These are phyloP conservation scores for Scalesia atractyloides DNA, from an alignment of 129 eudicot species.

Conservation along the genomic window DNA sequence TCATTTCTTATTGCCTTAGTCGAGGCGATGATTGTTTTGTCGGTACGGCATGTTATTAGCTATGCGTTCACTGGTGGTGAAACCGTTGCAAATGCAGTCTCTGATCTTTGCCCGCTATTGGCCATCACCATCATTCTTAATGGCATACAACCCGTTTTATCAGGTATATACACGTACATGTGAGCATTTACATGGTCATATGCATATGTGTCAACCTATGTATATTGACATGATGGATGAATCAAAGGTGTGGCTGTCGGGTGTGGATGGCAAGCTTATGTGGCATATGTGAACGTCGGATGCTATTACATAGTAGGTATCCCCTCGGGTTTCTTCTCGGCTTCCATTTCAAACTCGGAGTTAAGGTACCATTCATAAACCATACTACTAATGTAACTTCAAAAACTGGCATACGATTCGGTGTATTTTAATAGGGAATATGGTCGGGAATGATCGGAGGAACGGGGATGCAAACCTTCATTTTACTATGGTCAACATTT, in stretches of 20 bases:
- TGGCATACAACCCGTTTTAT: slow-evolving; percentile 84
- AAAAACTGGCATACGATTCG: slow-evolving; percentile 1
- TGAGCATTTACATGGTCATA: neutral
- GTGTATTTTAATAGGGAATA: slow-evolving; percentile 53
- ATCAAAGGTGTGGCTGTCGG: slow-evolving; percentile 80
- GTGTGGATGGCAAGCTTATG: slow-evolving; percentile 97
- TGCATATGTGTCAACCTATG: neutral
- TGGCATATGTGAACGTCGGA: slow-evolving; percentile 86
- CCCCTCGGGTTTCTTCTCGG: slow-evolving; percentile 75
- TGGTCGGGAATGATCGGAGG: slow-evolving; percentile 97
- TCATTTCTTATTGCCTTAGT: slow-evolving; percentile 60
- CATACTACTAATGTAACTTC: neutral
- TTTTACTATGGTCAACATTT: slow-evolving; percentile 57
- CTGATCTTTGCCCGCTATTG: slow-evolving; percentile 80
- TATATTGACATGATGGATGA: neutral
- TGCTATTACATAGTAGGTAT: slow-evolving; percentile 85
- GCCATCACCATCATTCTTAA: slow-evolving; percentile 79
- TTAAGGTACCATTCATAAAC: slow-evolving; percentile 48
- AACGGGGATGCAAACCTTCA: slow-evolving; percentile 66
- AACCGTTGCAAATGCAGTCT: slow-evolving; percentile 66
- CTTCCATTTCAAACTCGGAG: slow-evolving; percentile 68
- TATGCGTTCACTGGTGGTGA: slow-evolving; percentile 75
- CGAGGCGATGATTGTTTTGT: slow-evolving; percentile 47
- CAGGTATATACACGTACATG: slow-evolving; percentile 34
- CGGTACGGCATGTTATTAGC: slow-evolving; percentile 60